phyloP scores from a whole-genome alignment of 306 rosid species.

The Macrotyloma uniflorum region DNA sequence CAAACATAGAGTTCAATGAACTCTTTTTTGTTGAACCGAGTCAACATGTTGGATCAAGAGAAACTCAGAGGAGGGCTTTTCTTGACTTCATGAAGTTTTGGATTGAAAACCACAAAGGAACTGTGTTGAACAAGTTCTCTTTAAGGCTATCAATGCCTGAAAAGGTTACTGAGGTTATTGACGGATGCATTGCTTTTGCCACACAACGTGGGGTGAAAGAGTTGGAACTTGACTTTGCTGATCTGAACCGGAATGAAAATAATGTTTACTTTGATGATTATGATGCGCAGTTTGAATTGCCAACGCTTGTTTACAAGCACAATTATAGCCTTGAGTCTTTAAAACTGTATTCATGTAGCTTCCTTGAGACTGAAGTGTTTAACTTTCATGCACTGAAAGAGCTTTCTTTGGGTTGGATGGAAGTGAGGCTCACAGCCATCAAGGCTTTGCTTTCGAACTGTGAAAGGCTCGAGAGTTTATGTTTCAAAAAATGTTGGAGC shows the following conservation, averaged over 20 bases:
- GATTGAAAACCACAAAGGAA: not conserved
- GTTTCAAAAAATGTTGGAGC: not conserved
- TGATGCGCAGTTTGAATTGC: not conserved
- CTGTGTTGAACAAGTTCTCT: constrained; percentile 7
- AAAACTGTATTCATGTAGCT: not conserved
- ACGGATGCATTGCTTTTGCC: not conserved
- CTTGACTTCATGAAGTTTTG: not conserved
- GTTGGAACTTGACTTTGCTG: constrained; percentile 26
- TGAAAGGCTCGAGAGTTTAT: constrained; percentile 6
- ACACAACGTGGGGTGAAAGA: not conserved
- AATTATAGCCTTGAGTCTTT: not conserved
- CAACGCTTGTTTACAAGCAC: not conserved
- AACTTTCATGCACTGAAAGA: constrained; percentile 35
- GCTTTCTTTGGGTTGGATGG: constrained; percentile 35
- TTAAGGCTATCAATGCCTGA: not conserved
- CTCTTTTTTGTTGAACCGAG: not conserved
- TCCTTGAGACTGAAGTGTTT: not conserved
- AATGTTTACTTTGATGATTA: no score
- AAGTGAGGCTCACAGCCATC: not conserved
- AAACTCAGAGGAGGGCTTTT: not conserved
- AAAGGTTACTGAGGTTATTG: not conserved
- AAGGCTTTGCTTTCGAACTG: not conserved
- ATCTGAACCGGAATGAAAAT: not conserved
- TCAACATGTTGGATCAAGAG: not conserved
- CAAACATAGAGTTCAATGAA: constrained; percentile 35